These are phyloP conservation scores for Linum trigynum DNA, from an alignment of 345 rosid genomes.

Conservation along the genomic window DNA sequence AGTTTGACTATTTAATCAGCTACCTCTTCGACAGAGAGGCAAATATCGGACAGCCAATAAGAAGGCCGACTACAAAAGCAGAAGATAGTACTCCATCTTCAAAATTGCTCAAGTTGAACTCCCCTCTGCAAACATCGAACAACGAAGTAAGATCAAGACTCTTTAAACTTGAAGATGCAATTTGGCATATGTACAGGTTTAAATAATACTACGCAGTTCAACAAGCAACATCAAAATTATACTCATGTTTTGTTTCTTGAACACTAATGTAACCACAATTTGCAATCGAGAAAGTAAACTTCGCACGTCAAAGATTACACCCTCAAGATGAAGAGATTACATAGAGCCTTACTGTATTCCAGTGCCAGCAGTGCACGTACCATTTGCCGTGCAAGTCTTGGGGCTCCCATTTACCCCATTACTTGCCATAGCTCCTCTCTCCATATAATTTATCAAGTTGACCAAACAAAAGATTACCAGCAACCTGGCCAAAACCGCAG, in stretches of 20 bases:
- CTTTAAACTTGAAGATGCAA: neutral
- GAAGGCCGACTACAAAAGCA: slow-evolving; percentile 97
- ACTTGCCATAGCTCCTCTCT: slow-evolving; percentile 94
- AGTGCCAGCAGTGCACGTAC: slow-evolving; percentile 64
- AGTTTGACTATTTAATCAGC: neutral
- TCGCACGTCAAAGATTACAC: neutral
- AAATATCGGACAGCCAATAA: slow-evolving; percentile 83
- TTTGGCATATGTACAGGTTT: neutral
- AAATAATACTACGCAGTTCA: neutral
- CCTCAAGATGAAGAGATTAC: neutral
- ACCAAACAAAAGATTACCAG: slow-evolving; percentile 68
- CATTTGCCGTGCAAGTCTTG: slow-evolving; percentile 47
- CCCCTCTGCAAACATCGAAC: slow-evolving; percentile 45
- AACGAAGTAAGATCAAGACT: neutral
- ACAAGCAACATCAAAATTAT: neutral
- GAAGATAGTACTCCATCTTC: slow-evolving; percentile 89
- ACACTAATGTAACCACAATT: too few species aligned
- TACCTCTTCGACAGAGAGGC: slow-evolving; percentile 84
- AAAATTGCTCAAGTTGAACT: slow-evolving; percentile 67
- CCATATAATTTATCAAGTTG: slow-evolving; percentile 75
- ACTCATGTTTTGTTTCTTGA: neutral
- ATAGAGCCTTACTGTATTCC: slow-evolving; percentile 81
- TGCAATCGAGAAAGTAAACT: neutral
- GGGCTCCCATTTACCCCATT: slow-evolving; percentile 90
- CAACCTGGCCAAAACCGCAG: slow-evolving; percentile 46